Evolutionary conservation across 352 stramenopile genomes (phyloP).

Genomic region (Pythium volutum): DNA sequence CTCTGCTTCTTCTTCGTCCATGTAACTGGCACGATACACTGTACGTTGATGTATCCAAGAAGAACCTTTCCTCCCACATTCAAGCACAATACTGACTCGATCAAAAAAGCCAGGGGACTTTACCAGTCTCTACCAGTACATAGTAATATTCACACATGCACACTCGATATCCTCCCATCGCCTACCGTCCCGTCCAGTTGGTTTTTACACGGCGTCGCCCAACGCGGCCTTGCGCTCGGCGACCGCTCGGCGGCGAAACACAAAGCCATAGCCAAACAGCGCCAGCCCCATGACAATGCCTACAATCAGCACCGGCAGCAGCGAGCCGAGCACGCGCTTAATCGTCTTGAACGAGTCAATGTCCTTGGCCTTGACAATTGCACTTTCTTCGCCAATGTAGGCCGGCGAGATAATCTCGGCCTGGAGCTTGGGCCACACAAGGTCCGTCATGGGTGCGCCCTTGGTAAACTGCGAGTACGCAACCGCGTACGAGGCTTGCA

Average conservation of each 20-base stretch:
- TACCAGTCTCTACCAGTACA: too few relatives aligned
- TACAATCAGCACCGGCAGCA: conserved; percentile 59
- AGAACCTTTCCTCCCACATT: too few relatives aligned
- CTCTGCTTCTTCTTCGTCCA: too few relatives aligned
- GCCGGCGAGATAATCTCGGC: conserved; percentile 56
- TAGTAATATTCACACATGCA: too few relatives aligned
- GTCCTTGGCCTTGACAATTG: conserved; percentile 39
- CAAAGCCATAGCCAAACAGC: conserved; percentile 37
- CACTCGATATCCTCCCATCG: too few relatives aligned
- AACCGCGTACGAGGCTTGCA: conserved; percentile 55
- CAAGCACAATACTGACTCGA: too few relatives aligned
- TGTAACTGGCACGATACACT: too few relatives aligned
- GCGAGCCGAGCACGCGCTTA: conserved; percentile 39
- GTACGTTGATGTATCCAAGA: too few relatives aligned
- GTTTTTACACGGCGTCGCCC: conserved; percentile 1
- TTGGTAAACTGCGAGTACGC: conserved; percentile 35
- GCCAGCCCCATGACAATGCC: conserved; percentile 43
- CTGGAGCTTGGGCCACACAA: conserved; percentile 50
- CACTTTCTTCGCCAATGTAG: conserved; percentile 59
- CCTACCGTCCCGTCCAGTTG: too few relatives aligned
- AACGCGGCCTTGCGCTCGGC: conserved; percentile 2
- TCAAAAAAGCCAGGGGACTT: too few relatives aligned
- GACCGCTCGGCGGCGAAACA: conserved; percentile 37
- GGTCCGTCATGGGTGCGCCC: conserved; percentile 51
- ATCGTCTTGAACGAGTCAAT: conserved; percentile 49